These are phyloP conservation scores for Chalciporus pseudorubinellus DNA, from an alignment of 768 basidiomycete species.

Conservation along the genomic window DNA sequence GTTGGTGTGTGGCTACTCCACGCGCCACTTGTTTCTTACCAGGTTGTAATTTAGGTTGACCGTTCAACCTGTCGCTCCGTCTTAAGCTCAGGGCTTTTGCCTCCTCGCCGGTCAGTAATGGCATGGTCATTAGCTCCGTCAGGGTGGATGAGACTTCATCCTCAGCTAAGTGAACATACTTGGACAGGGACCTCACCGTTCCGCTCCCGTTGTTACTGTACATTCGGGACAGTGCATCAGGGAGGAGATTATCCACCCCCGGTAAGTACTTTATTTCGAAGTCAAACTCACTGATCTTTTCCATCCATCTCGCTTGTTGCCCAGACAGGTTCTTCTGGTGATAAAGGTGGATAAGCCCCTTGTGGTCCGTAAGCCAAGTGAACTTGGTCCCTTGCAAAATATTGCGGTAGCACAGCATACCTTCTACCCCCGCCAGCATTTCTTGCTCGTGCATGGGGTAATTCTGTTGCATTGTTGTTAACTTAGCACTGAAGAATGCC, in stretches of 20 bases:
- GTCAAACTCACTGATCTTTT: conserved; percentile 29
- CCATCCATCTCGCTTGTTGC: conserved; percentile 37
- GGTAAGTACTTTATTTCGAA: conserved; percentile 31
- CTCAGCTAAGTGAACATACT: background rate
- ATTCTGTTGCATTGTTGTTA: conserved; percentile 38
- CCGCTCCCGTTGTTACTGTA: conserved; percentile 7
- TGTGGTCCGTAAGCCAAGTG: conserved; percentile 30
- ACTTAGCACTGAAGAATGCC: conserved; percentile 20
- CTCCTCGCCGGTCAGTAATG: background rate
- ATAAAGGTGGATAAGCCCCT: conserved; percentile 26
- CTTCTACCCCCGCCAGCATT: conserved; percentile 33
- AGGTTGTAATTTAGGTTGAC: too few species aligned
- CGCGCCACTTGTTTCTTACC: too few species aligned
- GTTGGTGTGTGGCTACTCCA: too few species aligned
- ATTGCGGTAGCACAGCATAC: conserved; percentile 28
- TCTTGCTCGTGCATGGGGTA: conserved; percentile 36
- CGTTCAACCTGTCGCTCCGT: too few species aligned
- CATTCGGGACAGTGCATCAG: conserved; percentile 25
- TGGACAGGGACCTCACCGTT: background rate
- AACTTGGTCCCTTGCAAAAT: conserved; percentile 33
- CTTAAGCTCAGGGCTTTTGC: background rate
- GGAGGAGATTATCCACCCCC: conserved; percentile 23
- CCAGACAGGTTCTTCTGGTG: conserved; percentile 33
- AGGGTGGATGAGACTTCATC: background rate
- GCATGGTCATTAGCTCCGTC: background rate